A percentile compares a stretch with the other conserved stretches of the same genome.
These are phyloP conservation scores for Xanthoconium stramineum DNA, from an alignment of 768 basidiomycete genomes.

Conservation along the genomic window DNA sequence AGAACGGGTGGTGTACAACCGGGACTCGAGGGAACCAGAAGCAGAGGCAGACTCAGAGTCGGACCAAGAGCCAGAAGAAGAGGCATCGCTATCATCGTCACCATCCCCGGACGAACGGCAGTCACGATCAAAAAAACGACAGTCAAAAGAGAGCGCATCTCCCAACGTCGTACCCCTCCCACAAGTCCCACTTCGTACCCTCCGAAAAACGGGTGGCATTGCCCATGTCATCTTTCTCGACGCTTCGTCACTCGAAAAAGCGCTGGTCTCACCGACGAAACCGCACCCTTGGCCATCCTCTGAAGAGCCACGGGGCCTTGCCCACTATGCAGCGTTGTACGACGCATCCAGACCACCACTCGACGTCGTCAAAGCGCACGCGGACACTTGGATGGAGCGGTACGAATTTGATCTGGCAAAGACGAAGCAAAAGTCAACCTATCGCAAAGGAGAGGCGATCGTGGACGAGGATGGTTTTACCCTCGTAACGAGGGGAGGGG, in stretches of 20 bases:
- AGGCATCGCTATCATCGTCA: background rate
- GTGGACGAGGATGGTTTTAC: slow-evolving; percentile 96
- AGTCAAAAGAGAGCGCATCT: slow-evolving; percentile 22
- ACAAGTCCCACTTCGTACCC: slow-evolving; percentile 44
- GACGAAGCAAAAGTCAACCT: slow-evolving; percentile 59
- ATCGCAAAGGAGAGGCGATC: slow-evolving; percentile 80
- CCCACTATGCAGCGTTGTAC: slow-evolving; percentile 68
- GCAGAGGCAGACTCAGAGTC: slow-evolving; percentile 25
- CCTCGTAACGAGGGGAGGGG: slow-evolving; percentile 87
- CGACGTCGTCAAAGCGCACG: slow-evolving; percentile 69
- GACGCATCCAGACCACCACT: slow-evolving; percentile 71
- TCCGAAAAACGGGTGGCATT: slow-evolving; percentile 60
- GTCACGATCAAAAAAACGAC: slow-evolving; percentile 33
- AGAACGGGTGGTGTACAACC: slow-evolving; percentile 68
- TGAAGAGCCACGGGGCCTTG: slow-evolving; percentile 63
- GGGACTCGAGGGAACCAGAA: slow-evolving; percentile 34
- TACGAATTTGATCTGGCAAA: slow-evolving; percentile 66
- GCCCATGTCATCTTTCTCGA: slow-evolving; percentile 78
- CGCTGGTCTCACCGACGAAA: slow-evolving; percentile 51
- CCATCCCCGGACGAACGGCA: slow-evolving; percentile 10
- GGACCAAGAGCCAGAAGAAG: slow-evolving; percentile 12
- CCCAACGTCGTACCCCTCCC: slow-evolving; percentile 67
- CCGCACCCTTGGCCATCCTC: slow-evolving; percentile 62
- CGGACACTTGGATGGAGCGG: slow-evolving; percentile 70
- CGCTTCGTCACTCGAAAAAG: slow-evolving; percentile 63